phyloP scores from a whole-genome alignment of 2,329 filamentous ascomycete species.

The Clarireedia hainanense region DNA sequence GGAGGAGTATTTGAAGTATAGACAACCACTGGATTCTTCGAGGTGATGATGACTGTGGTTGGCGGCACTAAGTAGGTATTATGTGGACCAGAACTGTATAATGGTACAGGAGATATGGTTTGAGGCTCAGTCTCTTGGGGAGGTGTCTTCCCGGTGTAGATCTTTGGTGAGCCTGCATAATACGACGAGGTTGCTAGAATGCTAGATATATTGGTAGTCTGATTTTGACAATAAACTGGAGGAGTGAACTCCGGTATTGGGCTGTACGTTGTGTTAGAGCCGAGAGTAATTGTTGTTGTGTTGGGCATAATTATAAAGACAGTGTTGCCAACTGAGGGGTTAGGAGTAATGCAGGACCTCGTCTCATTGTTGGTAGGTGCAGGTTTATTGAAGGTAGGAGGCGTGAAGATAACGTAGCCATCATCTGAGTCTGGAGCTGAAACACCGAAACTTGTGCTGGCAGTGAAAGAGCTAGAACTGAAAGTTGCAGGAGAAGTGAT shows the following conservation, averaged over 20 bases:
- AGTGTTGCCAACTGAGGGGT: slow-evolving; percentile 8
- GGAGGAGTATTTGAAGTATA: background rate
- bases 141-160: background rate
- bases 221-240: slow-evolving; percentile 15
- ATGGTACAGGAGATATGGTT: background rate
- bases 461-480: background rate
- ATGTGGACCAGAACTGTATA: background rate
- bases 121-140: no score
- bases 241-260: slow-evolving; percentile 21
- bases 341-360: background rate
- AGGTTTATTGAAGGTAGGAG: background rate
- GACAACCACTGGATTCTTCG: slow-evolving; percentile 1
- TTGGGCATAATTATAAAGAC: slow-evolving; percentile 21
- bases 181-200: background rate
- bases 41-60: slow-evolving; percentile 1
- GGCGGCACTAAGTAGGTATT: background rate
- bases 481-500: background rate
- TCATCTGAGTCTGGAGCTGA: background rate
- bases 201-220: background rate
- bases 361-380: background rate
- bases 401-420: background rate
- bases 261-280: slow-evolving; percentile 12
- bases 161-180: background rate
- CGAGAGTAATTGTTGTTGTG: slow-evolving; percentile 19
- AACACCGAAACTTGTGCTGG: background rate